Evolutionary conservation across 2,329 filamentous ascomycete genomes (phyloP).

Genomic region (Cytospora piceae): DNA sequence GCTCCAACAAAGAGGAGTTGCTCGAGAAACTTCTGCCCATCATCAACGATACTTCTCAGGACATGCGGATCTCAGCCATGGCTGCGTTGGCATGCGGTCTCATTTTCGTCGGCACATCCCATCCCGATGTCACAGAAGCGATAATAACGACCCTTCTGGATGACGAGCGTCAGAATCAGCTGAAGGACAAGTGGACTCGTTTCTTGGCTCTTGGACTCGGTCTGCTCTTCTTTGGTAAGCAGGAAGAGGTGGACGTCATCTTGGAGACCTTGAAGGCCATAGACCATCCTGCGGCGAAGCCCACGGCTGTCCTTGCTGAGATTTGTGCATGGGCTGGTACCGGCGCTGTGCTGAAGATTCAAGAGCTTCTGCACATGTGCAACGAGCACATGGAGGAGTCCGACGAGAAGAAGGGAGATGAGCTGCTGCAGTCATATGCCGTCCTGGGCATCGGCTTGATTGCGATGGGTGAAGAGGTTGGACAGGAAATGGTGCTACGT

Average conservation of each 20-base stretch:
- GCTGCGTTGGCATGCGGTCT: conserved; percentile 88
- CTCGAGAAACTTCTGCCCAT: conserved; percentile 84
- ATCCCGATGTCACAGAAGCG: conserved; percentile 87
- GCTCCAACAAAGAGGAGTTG: conserved; percentile 89
- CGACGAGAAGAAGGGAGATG: conserved; percentile 93
- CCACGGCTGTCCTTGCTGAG: conserved; percentile 91
- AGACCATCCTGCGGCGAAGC: conserved; percentile 94
- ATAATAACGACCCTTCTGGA: conserved; percentile 93
- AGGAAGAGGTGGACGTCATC: conserved; percentile 98
- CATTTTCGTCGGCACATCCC: conserved; percentile 89
- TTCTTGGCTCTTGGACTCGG: conserved; percentile 95
- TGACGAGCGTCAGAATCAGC: conserved; percentile 84
- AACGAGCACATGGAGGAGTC: conserved; percentile 96
- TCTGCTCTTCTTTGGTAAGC: conserved; percentile 91
- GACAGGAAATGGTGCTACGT: conserved; percentile 97
- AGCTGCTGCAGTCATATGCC: conserved; percentile 93
- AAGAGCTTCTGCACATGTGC: conserved; percentile 96
- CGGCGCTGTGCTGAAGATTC: conserved; percentile 93
- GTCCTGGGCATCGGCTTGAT: conserved; percentile 93
- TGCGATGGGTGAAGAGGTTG: conserved; percentile 97
- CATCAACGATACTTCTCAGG: conserved; percentile 78
- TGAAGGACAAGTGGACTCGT: conserved; percentile 98
- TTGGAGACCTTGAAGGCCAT: conserved; percentile 96
- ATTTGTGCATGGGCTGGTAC: conserved; percentile 99
- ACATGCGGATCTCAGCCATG: conserved; percentile 97